Percentiles rank a stretch among this genome's conserved stretches.
phyloP scores from a whole-genome alignment of 192 early-diverging fungal species.

The Hyaloraphidium curvatum region DNA sequence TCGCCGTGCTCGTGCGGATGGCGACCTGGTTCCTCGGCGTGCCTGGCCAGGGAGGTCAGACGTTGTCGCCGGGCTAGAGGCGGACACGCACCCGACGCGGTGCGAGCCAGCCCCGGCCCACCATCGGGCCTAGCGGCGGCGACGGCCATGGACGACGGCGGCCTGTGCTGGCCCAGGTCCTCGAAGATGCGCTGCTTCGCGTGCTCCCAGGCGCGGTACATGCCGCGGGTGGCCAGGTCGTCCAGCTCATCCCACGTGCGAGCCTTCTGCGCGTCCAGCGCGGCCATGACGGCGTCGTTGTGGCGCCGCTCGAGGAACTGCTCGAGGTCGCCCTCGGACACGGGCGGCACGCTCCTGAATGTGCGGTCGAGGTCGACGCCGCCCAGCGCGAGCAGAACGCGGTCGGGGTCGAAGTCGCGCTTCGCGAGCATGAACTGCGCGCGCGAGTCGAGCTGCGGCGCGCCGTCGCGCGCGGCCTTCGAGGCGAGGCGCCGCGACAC shows the following conservation, averaged over 20 bases:
- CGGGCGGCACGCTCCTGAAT: constrained; percentile 50
- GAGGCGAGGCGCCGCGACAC: constrained; percentile 57
- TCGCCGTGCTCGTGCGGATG: too few relatives aligned
- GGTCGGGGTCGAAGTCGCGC: constrained; percentile 58
- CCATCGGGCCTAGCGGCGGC: too few relatives aligned
- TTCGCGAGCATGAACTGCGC: constrained; percentile 50
- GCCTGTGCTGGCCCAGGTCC: constrained; percentile 56
- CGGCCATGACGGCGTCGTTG: constrained; percentile 51
- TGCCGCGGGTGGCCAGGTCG: constrained; percentile 26
- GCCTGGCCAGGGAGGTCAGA: too few relatives aligned
- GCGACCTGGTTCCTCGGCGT: too few relatives aligned
- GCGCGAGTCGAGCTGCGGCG: constrained; percentile 12
- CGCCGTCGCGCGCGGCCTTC: constrained; percentile 15
- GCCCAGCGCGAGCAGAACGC: constrained; percentile 33
- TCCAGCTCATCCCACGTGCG: constrained; percentile 49
- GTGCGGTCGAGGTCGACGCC: constrained; percentile 47
- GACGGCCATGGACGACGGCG: too few relatives aligned
- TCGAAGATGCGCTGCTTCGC: constrained; percentile 55
- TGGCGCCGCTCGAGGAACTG: constrained; percentile 52
- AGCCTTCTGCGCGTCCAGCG: constrained; percentile 42
- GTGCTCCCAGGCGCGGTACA: constrained; percentile 53
- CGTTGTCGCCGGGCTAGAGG: too few relatives aligned
- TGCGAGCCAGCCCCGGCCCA: too few relatives aligned
- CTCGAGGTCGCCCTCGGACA: constrained; percentile 67
- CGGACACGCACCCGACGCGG: too few relatives aligned